Conservation (phyloP, 768 basidiomycete species). For the Leccinum rimulosum region DNA sequence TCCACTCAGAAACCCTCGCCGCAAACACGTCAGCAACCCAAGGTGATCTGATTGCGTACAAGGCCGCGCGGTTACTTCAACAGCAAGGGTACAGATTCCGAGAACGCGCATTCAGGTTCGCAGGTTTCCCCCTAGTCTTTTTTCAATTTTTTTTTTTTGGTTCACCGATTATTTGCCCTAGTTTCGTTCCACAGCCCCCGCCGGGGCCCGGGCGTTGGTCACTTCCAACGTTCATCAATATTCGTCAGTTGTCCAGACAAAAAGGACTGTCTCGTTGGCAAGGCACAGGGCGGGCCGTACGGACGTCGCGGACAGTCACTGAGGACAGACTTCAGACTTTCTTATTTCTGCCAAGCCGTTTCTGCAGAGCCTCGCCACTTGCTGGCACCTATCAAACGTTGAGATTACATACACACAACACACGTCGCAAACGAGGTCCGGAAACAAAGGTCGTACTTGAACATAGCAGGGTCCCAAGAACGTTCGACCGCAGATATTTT, state of each 20-base stretch:
- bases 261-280: slow-evolving; percentile 14
- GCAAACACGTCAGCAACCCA: slow-evolving; percentile 28
- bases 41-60: slow-evolving; percentile 30
- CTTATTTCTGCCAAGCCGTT: slow-evolving; percentile 18
- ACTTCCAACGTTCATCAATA: slow-evolving; percentile 11
- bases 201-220: slow-evolving; percentile 14
- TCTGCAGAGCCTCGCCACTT: slow-evolving; percentile 21
- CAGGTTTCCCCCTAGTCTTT: slow-evolving; percentile 8
- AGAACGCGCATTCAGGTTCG: slow-evolving; percentile 28
- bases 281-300: slow-evolving; percentile 11
- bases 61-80: slow-evolving; percentile 11
- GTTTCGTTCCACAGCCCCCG: slow-evolving; percentile 15
- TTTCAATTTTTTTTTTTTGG: slow-evolving; percentile 5
- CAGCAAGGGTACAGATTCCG: slow-evolving; percentile 26
- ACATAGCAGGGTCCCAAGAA: slow-evolving; percentile 21
- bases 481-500: slow-evolving; percentile 30
- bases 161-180: slow-evolving; percentile 7
- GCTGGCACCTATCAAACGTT: slow-evolving; percentile 21
- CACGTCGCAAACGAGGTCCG: slow-evolving; percentile 22
- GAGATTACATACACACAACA: slow-evolving; percentile 26
- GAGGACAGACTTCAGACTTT: slow-evolving; percentile 10
- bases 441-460: slow-evolving; percentile 11
- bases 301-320: slow-evolving; percentile 1
- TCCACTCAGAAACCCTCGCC: slow-evolving; percentile 23
- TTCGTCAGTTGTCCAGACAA: slow-evolving; percentile 9